Evolutionary conservation across 345 rosid genomes (phyloP).

Genomic region (Salix exigua): DNA sequence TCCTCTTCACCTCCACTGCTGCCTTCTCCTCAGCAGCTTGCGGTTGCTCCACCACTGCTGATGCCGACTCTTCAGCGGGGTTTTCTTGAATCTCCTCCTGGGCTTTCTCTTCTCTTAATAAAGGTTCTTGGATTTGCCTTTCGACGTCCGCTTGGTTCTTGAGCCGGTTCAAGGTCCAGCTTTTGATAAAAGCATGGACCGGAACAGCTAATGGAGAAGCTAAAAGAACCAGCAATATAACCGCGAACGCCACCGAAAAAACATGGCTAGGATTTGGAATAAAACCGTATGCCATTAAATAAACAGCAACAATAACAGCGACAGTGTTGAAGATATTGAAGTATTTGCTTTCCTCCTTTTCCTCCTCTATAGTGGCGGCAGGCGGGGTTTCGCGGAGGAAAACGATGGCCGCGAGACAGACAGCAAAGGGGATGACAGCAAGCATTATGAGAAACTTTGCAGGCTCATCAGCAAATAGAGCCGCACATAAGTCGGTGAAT

Average conservation of each 20-base stretch:
- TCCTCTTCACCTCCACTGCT: slow-evolving; percentile 25
- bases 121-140: slow-evolving; percentile 42
- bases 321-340: slow-evolving; percentile 56
- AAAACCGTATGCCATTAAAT: slow-evolving; percentile 62
- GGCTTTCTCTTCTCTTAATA: slow-evolving; percentile 33
- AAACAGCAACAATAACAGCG: slow-evolving; percentile 73
- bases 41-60: background rate
- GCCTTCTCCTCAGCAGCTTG: background rate
- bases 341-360: slow-evolving; percentile 60
- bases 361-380: slow-evolving; percentile 36
- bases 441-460: slow-evolving; percentile 66
- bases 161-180: slow-evolving; percentile 26
- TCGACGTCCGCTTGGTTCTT: slow-evolving; percentile 28
- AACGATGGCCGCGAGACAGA: slow-evolving; percentile 69
- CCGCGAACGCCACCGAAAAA: slow-evolving; percentile 40
- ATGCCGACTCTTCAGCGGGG: slow-evolving; percentile 3
- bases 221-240: slow-evolving; percentile 47
- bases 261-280: slow-evolving; percentile 35
- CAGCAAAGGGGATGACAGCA: slow-evolving; percentile 60
- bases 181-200: slow-evolving; percentile 34
- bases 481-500: slow-evolving; percentile 80
- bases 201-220: slow-evolving; percentile 70
- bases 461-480: slow-evolving; percentile 64
- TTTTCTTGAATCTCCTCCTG: slow-evolving; percentile 11
- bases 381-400: slow-evolving; percentile 85